Evolutionary conservation across 805 yeast genomes (phyloP).

Genomic region (Kuraishia piskuri): DNA sequence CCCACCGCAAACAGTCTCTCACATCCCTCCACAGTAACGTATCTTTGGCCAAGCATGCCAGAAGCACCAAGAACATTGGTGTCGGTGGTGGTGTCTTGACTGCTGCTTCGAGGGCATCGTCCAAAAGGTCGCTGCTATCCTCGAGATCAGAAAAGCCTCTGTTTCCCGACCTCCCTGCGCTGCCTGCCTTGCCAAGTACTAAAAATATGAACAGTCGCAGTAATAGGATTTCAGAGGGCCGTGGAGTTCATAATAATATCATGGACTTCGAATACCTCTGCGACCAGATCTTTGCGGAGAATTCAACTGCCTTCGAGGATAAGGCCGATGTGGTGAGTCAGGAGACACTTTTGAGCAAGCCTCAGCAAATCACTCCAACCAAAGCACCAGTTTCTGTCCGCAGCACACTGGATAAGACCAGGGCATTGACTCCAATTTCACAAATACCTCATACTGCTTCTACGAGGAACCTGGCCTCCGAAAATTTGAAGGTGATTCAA

Average conservation of each 20-base stretch:
- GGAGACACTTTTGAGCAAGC: not conserved
- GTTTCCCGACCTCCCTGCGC: conserved; percentile 15
- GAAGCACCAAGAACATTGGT: conserved; percentile 4
- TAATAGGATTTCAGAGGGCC: not conserved
- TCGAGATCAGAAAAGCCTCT: not conserved
- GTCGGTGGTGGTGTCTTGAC: not conserved
- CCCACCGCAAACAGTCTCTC: not conserved
- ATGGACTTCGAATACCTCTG: conserved; percentile 4
- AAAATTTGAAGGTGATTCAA: too few species aligned
- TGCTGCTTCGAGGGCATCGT: not conserved
- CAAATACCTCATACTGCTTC: not conserved
- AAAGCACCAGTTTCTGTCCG: not conserved
- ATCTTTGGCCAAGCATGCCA: conserved; percentile 25
- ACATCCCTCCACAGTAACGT: conserved; percentile 41
- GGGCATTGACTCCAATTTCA: not conserved
- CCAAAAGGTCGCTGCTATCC: not conserved
- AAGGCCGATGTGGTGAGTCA: not conserved
- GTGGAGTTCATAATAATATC: not conserved
- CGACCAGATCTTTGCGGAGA: conserved; percentile 3
- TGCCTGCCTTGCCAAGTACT: conserved; percentile 19
- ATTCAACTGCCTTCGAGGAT: not conserved
- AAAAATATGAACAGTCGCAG: not conserved
- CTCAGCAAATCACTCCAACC: too few species aligned
- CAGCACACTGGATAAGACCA: not conserved
- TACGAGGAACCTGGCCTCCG: not conserved